phyloP scores from a whole-genome alignment of 495 filamentous ascomycete species.

The Talaromyces borbonicus region DNA sequence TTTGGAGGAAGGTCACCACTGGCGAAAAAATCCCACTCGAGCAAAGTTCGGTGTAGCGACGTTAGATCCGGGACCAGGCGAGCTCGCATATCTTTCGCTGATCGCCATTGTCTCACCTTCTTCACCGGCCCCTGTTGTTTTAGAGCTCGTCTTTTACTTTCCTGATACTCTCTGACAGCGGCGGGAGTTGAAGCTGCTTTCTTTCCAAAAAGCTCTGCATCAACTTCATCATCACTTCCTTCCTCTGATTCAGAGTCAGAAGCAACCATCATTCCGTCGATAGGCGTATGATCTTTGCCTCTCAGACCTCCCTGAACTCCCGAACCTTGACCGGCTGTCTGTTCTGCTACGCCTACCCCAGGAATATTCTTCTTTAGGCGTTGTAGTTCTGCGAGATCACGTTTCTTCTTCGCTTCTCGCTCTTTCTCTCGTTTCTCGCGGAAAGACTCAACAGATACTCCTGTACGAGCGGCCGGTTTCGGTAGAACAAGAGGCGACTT shows the following conservation, averaged over 20 bases:
- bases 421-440: constrained; percentile 62
- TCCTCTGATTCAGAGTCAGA: constrained; percentile 64
- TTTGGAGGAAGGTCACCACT: constrained; percentile 71
- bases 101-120: constrained; percentile 65
- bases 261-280: constrained; percentile 80
- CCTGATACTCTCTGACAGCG: constrained; percentile 42
- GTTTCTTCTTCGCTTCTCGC: constrained; percentile 61
- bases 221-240: constrained; percentile 58
- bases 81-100: constrained; percentile 86
- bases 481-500: constrained; percentile 26
- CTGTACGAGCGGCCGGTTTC: constrained; percentile 28
- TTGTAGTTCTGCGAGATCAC: constrained; percentile 57
- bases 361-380: constrained; percentile 48
- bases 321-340: constrained; percentile 63
- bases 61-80: constrained; percentile 84
- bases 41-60: constrained; percentile 69
- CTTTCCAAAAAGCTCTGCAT: constrained; percentile 51
- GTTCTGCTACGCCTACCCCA: constrained; percentile 43
- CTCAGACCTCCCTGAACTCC: constrained; percentile 63
- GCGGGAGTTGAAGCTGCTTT: constrained; percentile 32
- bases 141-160: constrained; percentile 41
- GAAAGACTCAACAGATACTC: constrained; percentile 39
- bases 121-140: constrained; percentile 62
- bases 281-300: constrained; percentile 69
- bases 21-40: constrained; percentile 91